Base-by-base conservation (phyloP, 2,329 filamentous ascomycete genomes). In the Fusarium tuaranense region DNA sequence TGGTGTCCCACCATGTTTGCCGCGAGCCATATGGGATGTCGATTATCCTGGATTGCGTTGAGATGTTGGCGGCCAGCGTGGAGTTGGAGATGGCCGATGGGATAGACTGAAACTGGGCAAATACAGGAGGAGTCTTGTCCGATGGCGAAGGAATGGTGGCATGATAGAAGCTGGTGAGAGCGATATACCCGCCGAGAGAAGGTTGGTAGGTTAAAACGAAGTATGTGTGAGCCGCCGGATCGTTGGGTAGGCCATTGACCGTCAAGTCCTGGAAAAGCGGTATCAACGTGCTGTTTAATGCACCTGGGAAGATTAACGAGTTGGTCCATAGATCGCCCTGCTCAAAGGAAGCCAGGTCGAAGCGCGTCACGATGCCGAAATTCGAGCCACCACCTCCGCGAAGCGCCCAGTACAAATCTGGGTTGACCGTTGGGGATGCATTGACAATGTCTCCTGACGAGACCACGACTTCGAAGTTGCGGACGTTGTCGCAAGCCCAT, bases 401-500 rank as follows among this genome's bases (percentile, higher is more conserved):
- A 12, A 71, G 62, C 5, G 69, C 69, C 69, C 69, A 71, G 22
- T 71, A 71, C 13, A 71, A n/a, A 20, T 70, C 69, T 1, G 18
- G 2, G 14, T 71, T 66, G 7, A 18, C 27, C 3, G 32, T 63
- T 5, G 67, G 57, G 0, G 67, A 70, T 4, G 67, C 67, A 20
- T 71, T 46, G 9, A 89, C 80, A 14, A 89, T 80, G 1, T 77
- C 69, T 0, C 88, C 87, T 13, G 83, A 81, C 0, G 85, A 84
- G 1, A 88, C 80, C 1, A 90, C 87, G 10, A 90, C 81, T 71
- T 89, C 81, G 59, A 82, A 88, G 32, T 81, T 83, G 34, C 76
- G 73, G 13, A 88, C 83, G 18, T 83, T 86, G 74, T 88, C 87
- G 65, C 84, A 87, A 8, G 82, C 84, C 77, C 84, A 86, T 5